These are phyloP conservation scores for Candida tibetensis DNA, from an alignment of 805 yeast species.

Conservation along the genomic window DNA sequence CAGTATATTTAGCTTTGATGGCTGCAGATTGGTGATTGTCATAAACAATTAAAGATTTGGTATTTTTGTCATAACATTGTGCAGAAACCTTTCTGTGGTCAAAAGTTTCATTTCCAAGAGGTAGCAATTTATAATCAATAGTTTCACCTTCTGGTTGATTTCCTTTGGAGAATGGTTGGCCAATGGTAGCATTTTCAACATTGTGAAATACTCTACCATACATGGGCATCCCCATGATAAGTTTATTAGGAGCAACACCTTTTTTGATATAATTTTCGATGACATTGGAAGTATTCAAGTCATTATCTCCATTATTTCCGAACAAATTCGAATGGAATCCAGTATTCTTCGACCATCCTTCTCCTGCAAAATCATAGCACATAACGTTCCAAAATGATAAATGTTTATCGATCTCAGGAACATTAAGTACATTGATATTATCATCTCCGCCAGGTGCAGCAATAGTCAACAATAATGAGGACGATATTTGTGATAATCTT, in stretches of 20 bases:
- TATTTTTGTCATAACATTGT: conserved; percentile 10
- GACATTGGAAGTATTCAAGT: conserved; percentile 48
- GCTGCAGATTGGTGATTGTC: conserved; percentile 58
- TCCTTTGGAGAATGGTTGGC: conserved; percentile 33
- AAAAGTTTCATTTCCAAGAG: conserved; percentile 46
- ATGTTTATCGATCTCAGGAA: conserved; percentile 54
- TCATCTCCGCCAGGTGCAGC: conserved; percentile 73
- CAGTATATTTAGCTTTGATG: conserved; percentile 60
- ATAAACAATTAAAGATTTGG: conserved; percentile 39
- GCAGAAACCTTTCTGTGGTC: conserved; percentile 54
- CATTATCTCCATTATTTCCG: conserved; percentile 40
- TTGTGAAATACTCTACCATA: conserved; percentile 57
- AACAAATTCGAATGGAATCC: conserved; percentile 70
- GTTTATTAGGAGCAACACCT: conserved; percentile 48
- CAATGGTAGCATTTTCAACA: conserved; percentile 38
- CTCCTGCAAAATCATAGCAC: conserved; percentile 87
- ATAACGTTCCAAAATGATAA: conserved; percentile 79
- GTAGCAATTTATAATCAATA: conserved; percentile 56
- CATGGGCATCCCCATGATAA: conserved; percentile 82
- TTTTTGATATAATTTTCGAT: conserved; percentile 40
- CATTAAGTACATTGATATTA: conserved; percentile 40
- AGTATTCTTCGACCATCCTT: conserved; percentile 58
- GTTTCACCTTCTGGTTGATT: conserved; percentile 22
- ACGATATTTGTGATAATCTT: conserved; percentile 30
- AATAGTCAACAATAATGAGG: conserved; percentile 52